Conservation (phyloP, 2,329 filamentous ascomycete species). For the Trichoderma sp. region DNA sequence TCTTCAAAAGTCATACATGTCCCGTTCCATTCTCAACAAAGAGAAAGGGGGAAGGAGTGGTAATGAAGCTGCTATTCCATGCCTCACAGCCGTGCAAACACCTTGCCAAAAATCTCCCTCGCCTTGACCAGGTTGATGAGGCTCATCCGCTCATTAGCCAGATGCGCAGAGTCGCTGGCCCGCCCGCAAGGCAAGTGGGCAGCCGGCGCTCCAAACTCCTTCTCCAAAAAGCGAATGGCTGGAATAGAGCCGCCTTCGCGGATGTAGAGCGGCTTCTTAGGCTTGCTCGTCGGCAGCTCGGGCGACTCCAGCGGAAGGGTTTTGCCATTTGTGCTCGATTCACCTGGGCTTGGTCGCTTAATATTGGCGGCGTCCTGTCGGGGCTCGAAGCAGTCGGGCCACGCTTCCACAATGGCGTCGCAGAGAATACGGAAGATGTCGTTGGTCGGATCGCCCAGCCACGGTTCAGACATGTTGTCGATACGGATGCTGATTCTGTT, state of each 20-base stretch:
- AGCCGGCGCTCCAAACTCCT: constrained; percentile 87
- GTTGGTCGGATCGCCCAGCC: constrained; percentile 90
- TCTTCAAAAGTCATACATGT: background rate
- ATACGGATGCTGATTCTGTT: constrained; percentile 82
- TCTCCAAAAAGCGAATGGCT: constrained; percentile 89
- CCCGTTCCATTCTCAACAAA: no score
- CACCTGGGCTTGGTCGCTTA: background rate
- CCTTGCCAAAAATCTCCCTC: constrained; percentile 83
- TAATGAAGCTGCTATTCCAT: no score
- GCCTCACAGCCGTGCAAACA: constrained; percentile 69
- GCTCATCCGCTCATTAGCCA: constrained; percentile 92
- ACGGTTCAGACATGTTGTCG: constrained; percentile 92
- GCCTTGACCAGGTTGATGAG: constrained; percentile 88
- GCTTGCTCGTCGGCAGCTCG: constrained; percentile 33
- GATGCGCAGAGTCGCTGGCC: constrained; percentile 88
- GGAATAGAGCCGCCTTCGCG: constrained; percentile 95
- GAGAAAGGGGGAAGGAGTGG: background rate
- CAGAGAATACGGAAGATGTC: constrained; percentile 89
- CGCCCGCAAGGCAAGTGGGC: constrained; percentile 94
- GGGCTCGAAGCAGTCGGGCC: constrained; percentile 61
- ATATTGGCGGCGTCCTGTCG: background rate
- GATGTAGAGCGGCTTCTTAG: constrained; percentile 80
- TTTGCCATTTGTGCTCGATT: constrained; percentile 23
- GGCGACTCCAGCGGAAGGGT: constrained; percentile 15
- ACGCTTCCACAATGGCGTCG: constrained; percentile 79